Evolutionary conservation across 1,284 basidiomycete species (phyloP).

Genomic region (Sanghuangporus baumii): DNA sequence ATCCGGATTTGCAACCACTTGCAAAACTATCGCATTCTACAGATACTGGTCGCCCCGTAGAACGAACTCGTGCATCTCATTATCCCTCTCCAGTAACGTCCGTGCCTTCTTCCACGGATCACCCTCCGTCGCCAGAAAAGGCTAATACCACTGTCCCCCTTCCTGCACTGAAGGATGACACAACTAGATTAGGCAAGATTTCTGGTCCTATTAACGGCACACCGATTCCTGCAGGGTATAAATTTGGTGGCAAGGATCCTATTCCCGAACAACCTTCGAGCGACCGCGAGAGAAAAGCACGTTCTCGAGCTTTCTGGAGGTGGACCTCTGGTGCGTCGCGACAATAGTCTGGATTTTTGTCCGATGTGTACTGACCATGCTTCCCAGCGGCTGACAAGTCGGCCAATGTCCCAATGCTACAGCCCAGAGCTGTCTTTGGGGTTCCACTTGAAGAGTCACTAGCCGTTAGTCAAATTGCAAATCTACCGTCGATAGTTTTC

Average conservation of each 20-base stretch:
- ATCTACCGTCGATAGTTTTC: conserved; percentile 92
- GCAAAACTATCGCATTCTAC: conserved; percentile 40
- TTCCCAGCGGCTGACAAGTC: conserved; percentile 34
- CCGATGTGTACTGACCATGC: background rate
- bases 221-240: conserved; percentile 84
- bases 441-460: conserved; percentile 86
- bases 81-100: conserved; percentile 47
- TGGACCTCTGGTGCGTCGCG: conserved; percentile 37
- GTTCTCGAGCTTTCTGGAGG: conserved; percentile 85
- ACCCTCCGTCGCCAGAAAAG: conserved; percentile 36
- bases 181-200: conserved; percentile 69
- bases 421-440: conserved; percentile 81
- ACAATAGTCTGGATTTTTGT: conserved; percentile 6
- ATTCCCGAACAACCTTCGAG: conserved; percentile 37
- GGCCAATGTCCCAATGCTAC: conserved; percentile 32
- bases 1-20: conserved; percentile 48
- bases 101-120: conserved; percentile 37
- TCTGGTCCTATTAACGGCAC: conserved; percentile 85
- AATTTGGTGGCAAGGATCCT: conserved; percentile 72
- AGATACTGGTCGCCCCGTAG: conserved; percentile 49
- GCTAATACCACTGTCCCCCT: conserved; percentile 45
- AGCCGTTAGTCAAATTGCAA: conserved; percentile 82
- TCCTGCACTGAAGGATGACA: conserved; percentile 30
- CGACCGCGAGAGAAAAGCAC: conserved; percentile 83
- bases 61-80: conserved; percentile 48